Evolutionary conservation across 2,329 filamentous ascomycete genomes (phyloP).

Genomic region (Blastomyces percursus): DNA sequence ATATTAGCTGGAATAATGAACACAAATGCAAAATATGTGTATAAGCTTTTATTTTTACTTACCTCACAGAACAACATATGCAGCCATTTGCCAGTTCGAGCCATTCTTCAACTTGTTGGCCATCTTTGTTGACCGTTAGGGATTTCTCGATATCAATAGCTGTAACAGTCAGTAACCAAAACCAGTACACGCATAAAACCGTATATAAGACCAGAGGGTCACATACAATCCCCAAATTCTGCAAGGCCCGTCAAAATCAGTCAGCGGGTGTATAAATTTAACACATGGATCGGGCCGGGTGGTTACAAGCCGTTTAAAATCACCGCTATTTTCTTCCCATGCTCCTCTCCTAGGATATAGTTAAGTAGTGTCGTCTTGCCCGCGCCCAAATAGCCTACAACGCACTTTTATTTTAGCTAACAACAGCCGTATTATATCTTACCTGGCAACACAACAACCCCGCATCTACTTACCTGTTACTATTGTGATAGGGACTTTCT

Average conservation of each 20-base stretch:
- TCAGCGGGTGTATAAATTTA: conserved; percentile 8
- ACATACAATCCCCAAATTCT: conserved; percentile 74
- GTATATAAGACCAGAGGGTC: conserved; percentile 3
- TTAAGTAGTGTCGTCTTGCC: conserved; percentile 94
- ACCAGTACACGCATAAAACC: not conserved
- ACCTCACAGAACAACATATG: conserved; percentile 97
- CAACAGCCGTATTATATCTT: conserved; percentile 5
- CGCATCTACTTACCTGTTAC: conserved; percentile 35
- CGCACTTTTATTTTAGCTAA: conserved; percentile 1
- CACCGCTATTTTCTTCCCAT: conserved; percentile 96
- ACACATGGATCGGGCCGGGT: not conserved
- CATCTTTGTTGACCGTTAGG: conserved; percentile 76
- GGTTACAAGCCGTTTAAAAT: conserved; percentile 68
- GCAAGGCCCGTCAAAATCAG: conserved; percentile 10
- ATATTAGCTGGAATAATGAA: conserved; percentile 7
- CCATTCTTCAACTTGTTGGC: conserved; percentile 81
- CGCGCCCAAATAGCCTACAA: conserved; percentile 75
- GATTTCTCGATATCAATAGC: conserved; percentile 93
- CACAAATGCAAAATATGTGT: not conserved
- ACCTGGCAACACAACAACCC: not conserved
- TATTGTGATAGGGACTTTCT: conserved; percentile 41
- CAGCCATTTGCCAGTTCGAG: conserved; percentile 93
- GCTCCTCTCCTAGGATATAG: conserved; percentile 86
- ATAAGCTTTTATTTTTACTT: conserved; percentile 8
- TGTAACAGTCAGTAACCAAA: conserved; percentile 25